phyloP scores from a whole-genome alignment of 352 stramenopile species.

The Phytophthora tentaculata region DNA sequence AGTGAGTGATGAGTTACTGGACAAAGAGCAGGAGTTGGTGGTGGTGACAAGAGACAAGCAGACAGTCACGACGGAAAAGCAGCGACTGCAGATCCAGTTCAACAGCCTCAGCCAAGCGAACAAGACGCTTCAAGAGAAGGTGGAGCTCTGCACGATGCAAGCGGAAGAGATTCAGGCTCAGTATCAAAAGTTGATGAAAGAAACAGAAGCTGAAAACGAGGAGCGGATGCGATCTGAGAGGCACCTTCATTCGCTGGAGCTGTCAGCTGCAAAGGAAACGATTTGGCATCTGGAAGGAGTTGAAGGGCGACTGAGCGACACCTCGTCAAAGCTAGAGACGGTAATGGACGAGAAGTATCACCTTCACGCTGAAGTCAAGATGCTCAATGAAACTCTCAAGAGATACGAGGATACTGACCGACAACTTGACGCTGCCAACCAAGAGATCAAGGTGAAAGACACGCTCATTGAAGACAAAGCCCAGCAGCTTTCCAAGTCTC shows the following conservation, averaged over 20 bases:
- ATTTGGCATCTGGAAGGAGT: conserved; percentile 49
- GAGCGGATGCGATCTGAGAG: conserved; percentile 53
- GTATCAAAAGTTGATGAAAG: conserved; percentile 40
- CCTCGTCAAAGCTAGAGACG: conserved; percentile 14
- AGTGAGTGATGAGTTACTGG: conserved; percentile 39
- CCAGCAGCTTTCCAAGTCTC: conserved; percentile 7
- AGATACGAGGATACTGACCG: conserved; percentile 19
- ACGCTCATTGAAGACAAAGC: conserved; percentile 22
- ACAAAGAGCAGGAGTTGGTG: conserved; percentile 47
- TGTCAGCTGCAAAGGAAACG: conserved; percentile 49
- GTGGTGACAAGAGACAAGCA: conserved; percentile 45
- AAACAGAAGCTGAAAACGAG: conserved; percentile 48
- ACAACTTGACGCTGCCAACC: conserved; percentile 21
- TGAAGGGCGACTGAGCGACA: conserved; percentile 33
- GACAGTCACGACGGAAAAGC: conserved; percentile 37
- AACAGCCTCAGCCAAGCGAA: conserved; percentile 42
- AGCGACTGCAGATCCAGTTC: conserved; percentile 59
- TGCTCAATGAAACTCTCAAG: conserved; percentile 16
- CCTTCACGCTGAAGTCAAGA: conserved; percentile 22
- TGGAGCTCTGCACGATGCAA: conserved; percentile 48
- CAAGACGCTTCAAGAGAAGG: conserved; percentile 42
- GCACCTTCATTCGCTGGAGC: conserved; percentile 52
- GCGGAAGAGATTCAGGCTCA: conserved; percentile 52
- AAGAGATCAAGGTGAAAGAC: conserved; percentile 22
- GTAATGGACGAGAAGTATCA: conserved; percentile 25